Conservation (phyloP, 495 filamentous ascomycete species). For the Wilcoxina mikolae region DNA sequence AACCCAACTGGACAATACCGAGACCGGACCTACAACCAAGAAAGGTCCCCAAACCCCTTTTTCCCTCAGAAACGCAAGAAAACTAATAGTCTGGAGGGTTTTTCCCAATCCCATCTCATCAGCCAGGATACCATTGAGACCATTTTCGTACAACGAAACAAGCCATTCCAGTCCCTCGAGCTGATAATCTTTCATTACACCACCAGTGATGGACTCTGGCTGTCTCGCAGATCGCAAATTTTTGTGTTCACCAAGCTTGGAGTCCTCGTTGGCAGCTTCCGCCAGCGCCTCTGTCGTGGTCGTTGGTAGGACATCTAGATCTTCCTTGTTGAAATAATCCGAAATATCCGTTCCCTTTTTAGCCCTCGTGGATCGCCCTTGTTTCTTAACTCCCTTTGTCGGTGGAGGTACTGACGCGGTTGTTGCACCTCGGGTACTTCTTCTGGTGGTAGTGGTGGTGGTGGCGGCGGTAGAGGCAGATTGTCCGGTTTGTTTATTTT, state of each 20-base stretch:
- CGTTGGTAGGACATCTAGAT: conserved; percentile 9
- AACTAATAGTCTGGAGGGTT: conserved; percentile 83
- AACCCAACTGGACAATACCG: conserved; percentile 91
- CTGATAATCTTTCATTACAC: conserved; percentile 86
- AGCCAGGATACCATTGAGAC: conserved; percentile 84
- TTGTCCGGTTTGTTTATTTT: not conserved
- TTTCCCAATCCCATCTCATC: conserved; percentile 98
- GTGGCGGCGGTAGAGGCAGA: not conserved
- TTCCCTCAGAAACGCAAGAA: conserved; percentile 78
- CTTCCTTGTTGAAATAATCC: conserved; percentile 21
- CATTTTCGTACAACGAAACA: conserved; percentile 72
- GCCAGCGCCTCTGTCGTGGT: conserved; percentile 22
- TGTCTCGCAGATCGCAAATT: conserved; percentile 68
- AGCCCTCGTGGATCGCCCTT: not conserved
- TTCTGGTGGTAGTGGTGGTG: not conserved
- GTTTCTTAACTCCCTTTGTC: conserved; percentile 12
- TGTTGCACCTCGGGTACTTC: not conserved
- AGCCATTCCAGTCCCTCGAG: conserved; percentile 91
- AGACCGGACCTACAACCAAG: conserved; percentile 75
- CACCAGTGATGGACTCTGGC: conserved; percentile 68
- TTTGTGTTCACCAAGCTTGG: conserved; percentile 49
- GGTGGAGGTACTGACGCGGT: not conserved
- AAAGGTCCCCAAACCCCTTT: conserved; percentile 78
- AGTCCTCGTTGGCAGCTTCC: conserved; percentile 12
- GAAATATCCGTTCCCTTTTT: conserved; percentile 9